These are phyloP conservation scores for Penicillium flavigenum DNA, from an alignment of 495 filamentous ascomycete genomes.

Conservation along the genomic window DNA sequence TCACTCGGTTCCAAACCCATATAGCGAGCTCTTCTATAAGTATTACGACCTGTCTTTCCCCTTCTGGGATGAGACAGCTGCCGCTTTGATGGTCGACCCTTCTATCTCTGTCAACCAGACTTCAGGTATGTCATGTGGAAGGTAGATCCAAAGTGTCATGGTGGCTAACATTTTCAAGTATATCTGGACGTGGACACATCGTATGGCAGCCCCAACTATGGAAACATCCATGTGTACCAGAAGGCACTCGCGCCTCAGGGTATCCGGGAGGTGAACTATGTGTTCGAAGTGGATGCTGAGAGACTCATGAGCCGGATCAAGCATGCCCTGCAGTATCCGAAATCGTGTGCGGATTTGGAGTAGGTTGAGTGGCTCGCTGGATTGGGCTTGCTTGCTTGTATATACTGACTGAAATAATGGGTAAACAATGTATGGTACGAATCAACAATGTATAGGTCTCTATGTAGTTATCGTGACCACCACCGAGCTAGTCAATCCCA, in stretches of 20 bases:
- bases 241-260: constrained; percentile 32
- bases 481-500: too few relatives aligned
- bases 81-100: constrained; percentile 38
- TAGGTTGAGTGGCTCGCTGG: too few relatives aligned
- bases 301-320: too few relatives aligned
- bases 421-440: too few relatives aligned
- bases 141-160: too few relatives aligned
- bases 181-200: constrained; percentile 37
- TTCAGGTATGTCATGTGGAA: constrained; percentile 21
- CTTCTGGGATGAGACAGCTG: constrained; percentile 45
- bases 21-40: constrained; percentile 33
- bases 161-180: constrained; percentile 14
- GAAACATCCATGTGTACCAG: constrained; percentile 37
- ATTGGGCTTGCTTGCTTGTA: too few relatives aligned
- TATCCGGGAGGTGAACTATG: not conserved
- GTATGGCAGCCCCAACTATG: constrained; percentile 38
- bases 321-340: too few relatives aligned
- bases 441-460: too few relatives aligned
- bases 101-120: constrained; percentile 31
- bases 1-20: constrained; percentile 24
- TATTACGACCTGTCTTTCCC: constrained; percentile 37
- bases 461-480: too few relatives aligned
- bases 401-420: too few relatives aligned
- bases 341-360: too few relatives aligned
- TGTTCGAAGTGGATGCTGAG: too few relatives aligned